Percentiles rank a stretch among this genome's conserved stretches.
Evolutionary conservation across 352 stramenopile genomes (phyloP).

Genomic region (Pythium angustatum): DNA sequence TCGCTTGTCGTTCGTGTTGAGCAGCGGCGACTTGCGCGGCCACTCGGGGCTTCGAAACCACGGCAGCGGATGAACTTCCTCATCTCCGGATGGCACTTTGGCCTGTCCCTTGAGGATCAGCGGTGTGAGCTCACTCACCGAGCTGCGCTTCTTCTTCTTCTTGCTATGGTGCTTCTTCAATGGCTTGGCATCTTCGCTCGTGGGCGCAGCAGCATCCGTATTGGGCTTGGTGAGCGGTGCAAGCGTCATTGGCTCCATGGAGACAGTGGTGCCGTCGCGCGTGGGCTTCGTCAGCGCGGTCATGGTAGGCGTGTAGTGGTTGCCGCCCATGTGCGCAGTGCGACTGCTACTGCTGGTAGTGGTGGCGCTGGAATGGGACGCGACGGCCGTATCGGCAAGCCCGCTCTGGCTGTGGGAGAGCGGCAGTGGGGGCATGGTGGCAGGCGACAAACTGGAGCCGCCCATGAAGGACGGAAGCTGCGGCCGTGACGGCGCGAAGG

Average conservation of each 20-base stretch:
- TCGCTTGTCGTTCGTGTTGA: constrained; percentile 19
- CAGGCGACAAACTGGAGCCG: constrained; percentile 15
- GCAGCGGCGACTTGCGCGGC: constrained; percentile 31
- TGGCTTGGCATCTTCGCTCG: constrained; percentile 1
- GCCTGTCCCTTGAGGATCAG: constrained; percentile 40
- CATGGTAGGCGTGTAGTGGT: constrained; percentile 1
- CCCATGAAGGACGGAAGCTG: constrained; percentile 13
- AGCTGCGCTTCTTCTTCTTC: constrained; percentile 25
- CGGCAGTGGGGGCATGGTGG: constrained; percentile 20
- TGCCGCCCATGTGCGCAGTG: background rate
- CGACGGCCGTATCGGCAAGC: background rate
- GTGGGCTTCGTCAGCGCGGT: background rate
- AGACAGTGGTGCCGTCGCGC: background rate
- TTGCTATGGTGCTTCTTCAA: constrained; percentile 19
- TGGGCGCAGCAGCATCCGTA: background rate
- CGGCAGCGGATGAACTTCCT: constrained; percentile 73
- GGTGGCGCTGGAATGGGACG: background rate
- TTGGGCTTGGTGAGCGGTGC: background rate
- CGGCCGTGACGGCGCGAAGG: constrained; percentile 10
- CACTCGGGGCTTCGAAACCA: constrained; percentile 80
- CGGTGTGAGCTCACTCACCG: constrained; percentile 40
- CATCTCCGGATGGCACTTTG: constrained; percentile 31
- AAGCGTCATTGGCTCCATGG: background rate
- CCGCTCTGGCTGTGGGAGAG: constrained; percentile 24
- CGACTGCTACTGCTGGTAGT: too few relatives aligned